These are phyloP conservation scores for Gossypium longicalyx DNA, from an alignment of 345 rosid species.

Conservation along the genomic window DNA sequence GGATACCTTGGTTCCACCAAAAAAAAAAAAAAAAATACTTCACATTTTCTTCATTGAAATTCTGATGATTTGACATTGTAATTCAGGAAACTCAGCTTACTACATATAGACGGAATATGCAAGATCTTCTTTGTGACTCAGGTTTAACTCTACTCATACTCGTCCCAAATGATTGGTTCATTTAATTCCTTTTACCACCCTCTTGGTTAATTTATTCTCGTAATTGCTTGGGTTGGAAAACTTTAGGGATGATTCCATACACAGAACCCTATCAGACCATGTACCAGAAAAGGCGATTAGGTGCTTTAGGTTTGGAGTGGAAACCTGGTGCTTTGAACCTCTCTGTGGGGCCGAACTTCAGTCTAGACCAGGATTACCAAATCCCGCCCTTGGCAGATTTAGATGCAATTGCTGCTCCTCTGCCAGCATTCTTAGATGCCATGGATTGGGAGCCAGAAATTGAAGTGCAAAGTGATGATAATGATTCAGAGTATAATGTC, in stretches of 20 bases:
- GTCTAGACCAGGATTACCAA: conserved; percentile 74
- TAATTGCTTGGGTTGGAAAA: conserved; percentile 22
- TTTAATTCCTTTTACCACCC: conserved; percentile 12
- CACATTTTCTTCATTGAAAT: not conserved
- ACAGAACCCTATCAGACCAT: conserved; percentile 92
- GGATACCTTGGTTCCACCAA: too few relatives aligned
- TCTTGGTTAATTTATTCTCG: conserved; percentile 16
- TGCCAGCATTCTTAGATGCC: conserved; percentile 76
- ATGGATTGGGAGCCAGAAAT: conserved; percentile 96
- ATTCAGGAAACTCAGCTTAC: conserved; percentile 91
- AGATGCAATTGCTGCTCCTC: conserved; percentile 62
- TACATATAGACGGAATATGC: conserved; percentile 88
- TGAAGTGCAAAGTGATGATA: conserved; percentile 71
- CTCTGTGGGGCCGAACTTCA: conserved; percentile 85
- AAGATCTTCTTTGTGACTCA: conserved; percentile 97
- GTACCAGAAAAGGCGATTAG: conserved; percentile 91
- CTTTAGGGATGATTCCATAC: conserved; percentile 85
- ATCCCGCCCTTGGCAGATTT: conserved; percentile 86
- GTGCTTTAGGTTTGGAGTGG: conserved; percentile 92
- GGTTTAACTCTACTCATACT: conserved; percentile 40
- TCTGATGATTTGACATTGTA: conserved; percentile 20
- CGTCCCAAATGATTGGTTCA: conserved; percentile 13
- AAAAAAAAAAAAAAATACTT: too few relatives aligned
- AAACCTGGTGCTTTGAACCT: conserved; percentile 68
- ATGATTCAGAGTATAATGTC: conserved; percentile 91